Base-by-base conservation (phyloP, 1,284 basidiomycete genomes). In the Cerrena zonata region DNA sequence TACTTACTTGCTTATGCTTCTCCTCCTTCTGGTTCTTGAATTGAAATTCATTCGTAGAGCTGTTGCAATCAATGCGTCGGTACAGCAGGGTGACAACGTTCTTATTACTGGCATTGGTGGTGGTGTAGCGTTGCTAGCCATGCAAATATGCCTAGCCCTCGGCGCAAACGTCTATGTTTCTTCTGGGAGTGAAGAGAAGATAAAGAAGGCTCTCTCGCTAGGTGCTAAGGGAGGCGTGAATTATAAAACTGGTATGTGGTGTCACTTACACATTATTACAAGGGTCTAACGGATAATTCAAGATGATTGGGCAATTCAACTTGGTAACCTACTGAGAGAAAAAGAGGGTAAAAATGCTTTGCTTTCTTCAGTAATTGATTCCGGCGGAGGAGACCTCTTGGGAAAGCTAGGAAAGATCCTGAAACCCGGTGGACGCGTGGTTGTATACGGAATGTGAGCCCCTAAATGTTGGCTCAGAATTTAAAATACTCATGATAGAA, bases 111-210 rank as follows among this genome's bases (percentile, higher is more conserved):
- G 87, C 13, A 79, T 86, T 37, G 86, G 84, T n/a, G 84, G 91
- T 11, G 91, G 91, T 5, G 91, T 94, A 24, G 91, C 91, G 0
- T 71, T 94, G 21, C 61, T 82, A 34, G 85, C 89, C 0, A 66
- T 93, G 47, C 91, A 93, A 63, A 69, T 93, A 21, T 88, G 84
- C 59, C 61, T 91, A 1, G 89, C 87, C 0, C 78, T 77, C 57
- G 88, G 89, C 5, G 89, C 87, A 0, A 79, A 80, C 42, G 89
- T 92, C 10, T 93, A 83, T 65, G 89, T 93, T n/a, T 90, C 90
- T 0, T 90, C 86, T 52, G 79, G 88, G 1, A 80, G 66, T 38
- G 69, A 77, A 19, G 78, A 80, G 1, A 94, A 94, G 69, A 80
- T 94, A 48, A 63, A 73, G 30, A 79, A 77, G 43, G 91, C 90